phyloP scores from a whole-genome alignment of 768 basidiomycete species.

The Fomitopsis serialis region DNA sequence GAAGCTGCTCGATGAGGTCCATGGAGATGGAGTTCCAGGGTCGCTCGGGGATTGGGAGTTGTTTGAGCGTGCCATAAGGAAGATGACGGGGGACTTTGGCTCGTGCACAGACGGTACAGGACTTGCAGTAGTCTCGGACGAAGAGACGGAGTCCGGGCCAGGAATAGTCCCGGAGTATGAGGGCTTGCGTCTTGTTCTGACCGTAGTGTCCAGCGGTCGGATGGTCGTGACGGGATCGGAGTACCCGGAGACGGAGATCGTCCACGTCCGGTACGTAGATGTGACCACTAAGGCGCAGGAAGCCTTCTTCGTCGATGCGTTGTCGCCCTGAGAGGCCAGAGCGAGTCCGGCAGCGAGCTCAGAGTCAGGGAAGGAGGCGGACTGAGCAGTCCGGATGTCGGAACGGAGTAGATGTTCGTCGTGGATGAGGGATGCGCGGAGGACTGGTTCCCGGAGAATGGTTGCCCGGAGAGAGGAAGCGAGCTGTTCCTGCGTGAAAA shows the following conservation, averaged over 20 bases:
- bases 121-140: slow-evolving; percentile 25
- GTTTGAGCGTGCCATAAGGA: slow-evolving; percentile 25
- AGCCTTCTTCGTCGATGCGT: not conserved
- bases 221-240: slow-evolving; percentile 31
- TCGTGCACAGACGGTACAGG: slow-evolving; percentile 25
- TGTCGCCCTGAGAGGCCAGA: not conserved
- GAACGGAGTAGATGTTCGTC: slow-evolving; percentile 16
- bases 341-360: slow-evolving; percentile 1
- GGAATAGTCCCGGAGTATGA: slow-evolving; percentile 31
- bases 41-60: slow-evolving; percentile 22
- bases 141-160: slow-evolving; percentile 30
- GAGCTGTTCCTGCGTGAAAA: slow-evolving; percentile 14
- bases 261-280: slow-evolving; percentile 26
- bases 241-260: slow-evolving; percentile 23
- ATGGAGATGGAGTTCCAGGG: slow-evolving; percentile 18
- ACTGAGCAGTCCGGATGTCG: slow-evolving; percentile 9
- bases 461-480: slow-evolving; percentile 15
- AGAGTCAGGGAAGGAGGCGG: not conserved
- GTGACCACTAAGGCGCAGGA: slow-evolving; percentile 21
- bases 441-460: slow-evolving; percentile 4
- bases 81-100: slow-evolving; percentile 23
- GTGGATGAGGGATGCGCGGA: slow-evolving; percentile 14
- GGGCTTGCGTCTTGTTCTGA: slow-evolving; percentile 23
- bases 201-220: slow-evolving; percentile 38
- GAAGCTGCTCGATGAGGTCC: slow-evolving; percentile 21